Evolutionary conservation across 768 basidiomycete genomes (phyloP).

Genomic region (Hebeloma cylindrosporum): DNA sequence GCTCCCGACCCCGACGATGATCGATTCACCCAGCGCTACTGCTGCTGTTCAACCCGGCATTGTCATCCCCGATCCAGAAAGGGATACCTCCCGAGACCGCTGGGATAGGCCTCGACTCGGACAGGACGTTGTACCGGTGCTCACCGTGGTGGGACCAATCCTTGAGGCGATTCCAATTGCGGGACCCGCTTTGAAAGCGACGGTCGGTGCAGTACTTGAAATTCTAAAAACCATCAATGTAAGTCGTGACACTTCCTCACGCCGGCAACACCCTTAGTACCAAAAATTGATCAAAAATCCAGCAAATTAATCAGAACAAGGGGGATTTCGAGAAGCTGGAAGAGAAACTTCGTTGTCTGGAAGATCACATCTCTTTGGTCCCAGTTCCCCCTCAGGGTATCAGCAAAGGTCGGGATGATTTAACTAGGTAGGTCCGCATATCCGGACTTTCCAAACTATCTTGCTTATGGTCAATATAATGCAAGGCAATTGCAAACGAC

Average conservation of each 20-base stretch:
- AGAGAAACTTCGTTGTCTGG: neutral
- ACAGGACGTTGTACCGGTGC: neutral
- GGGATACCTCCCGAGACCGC: neutral
- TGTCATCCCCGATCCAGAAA: neutral
- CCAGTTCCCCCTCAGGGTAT: neutral
- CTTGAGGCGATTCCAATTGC: neutral
- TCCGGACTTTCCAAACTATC: neutral
- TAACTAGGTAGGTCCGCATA: neutral
- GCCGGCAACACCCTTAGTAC: neutral
- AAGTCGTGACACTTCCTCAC: neutral
- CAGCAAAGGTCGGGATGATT: neutral
- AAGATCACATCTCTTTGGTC: neutral
- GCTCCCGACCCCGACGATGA: too few relatives aligned
- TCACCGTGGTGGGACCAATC: neutral
- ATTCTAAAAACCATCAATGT: neutral
- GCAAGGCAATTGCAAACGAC: neutral
- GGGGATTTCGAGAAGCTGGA: neutral
- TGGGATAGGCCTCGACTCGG: too few relatives aligned
- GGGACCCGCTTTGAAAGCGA: neutral
- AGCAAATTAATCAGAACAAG: slow-evolving; percentile 1
- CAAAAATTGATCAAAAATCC: neutral
- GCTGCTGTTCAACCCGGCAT: neutral
- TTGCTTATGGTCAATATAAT: neutral
- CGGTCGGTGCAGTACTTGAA: neutral
- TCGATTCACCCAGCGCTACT: too few relatives aligned